Evolutionary conservation across 495 filamentous ascomycete species (phyloP).

Genomic region (Neurospora sp.): DNA sequence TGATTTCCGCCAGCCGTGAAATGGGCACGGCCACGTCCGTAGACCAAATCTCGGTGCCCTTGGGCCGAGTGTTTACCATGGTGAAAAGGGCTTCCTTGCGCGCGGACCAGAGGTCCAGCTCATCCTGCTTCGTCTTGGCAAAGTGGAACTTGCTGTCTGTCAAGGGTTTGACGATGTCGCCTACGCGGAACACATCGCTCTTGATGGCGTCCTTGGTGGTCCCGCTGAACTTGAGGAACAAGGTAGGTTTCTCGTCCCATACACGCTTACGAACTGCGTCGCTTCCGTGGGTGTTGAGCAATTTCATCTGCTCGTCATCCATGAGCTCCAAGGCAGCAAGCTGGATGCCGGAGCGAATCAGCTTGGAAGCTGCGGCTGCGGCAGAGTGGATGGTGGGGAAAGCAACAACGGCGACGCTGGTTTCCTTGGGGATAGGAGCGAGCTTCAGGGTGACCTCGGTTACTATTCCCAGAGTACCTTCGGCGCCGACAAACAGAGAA

Average conservation of each 20-base stretch:
- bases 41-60: conserved; percentile 51
- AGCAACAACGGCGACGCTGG: conserved; percentile 53
- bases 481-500: conserved; percentile 78
- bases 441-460: conserved; percentile 74
- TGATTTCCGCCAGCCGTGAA: conserved; percentile 57
- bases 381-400: conserved; percentile 54
- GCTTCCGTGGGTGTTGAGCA: conserved; percentile 56
- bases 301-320: conserved; percentile 64
- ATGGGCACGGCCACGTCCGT: conserved; percentile 66
- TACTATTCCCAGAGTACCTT: conserved; percentile 83
- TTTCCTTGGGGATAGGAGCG: conserved; percentile 51
- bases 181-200: conserved; percentile 28
- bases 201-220: conserved; percentile 21
- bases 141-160: conserved; percentile 47
- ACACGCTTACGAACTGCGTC: conserved; percentile 35
- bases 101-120: conserved; percentile 55
- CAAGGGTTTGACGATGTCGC: conserved; percentile 35
- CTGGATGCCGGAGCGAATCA: conserved; percentile 57
- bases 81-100: conserved; percentile 58
- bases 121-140: conserved; percentile 47
- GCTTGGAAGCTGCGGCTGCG: conserved; percentile 49
- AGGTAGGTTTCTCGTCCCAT: conserved; percentile 56
- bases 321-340: conserved; percentile 63
- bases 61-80: conserved; percentile 35
- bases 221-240: conserved; percentile 54